A percentile compares a stretch with the other conserved stretches of the same genome.
phyloP scores from a whole-genome alignment of 257 asterid species.

The Gentiana straminea region DNA sequence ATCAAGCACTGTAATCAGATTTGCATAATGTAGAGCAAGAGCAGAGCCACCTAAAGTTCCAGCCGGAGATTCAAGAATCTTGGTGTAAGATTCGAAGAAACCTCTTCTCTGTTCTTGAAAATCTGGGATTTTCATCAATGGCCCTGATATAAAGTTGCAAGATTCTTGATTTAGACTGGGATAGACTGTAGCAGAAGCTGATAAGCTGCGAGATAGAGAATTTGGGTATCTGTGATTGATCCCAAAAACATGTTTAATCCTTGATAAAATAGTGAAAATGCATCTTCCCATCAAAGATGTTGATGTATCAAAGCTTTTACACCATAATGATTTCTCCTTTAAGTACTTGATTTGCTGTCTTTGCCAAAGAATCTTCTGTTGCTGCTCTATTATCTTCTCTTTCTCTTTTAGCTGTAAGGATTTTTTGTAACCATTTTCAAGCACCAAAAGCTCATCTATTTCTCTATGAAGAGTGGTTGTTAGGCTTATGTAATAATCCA shows the following conservation, averaged over 20 bases:
- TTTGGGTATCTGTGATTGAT: slow-evolving; percentile 35
- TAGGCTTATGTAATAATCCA: slow-evolving; percentile 41
- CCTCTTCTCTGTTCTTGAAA: slow-evolving; percentile 7
- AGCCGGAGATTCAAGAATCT: slow-evolving; percentile 48
- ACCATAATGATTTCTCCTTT: slow-evolving; percentile 72
- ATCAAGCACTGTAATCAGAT: slow-evolving; percentile 72
- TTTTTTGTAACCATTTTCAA: slow-evolving; percentile 46
- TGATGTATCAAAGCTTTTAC: slow-evolving; percentile 62
- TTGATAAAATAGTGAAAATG: slow-evolving; percentile 54
- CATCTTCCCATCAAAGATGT: slow-evolving; percentile 47
- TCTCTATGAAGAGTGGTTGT: slow-evolving; percentile 50
- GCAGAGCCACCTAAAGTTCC: slow-evolving; percentile 69
- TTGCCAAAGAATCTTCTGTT: slow-evolving; percentile 73
- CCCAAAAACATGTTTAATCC: slow-evolving; percentile 78
- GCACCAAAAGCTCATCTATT: slow-evolving; percentile 54
- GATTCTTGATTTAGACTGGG: slow-evolving; percentile 50
- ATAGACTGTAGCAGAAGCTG: slow-evolving; percentile 72
- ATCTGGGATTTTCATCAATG: slow-evolving; percentile 28
- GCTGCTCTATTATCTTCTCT: slow-evolving; percentile 37
- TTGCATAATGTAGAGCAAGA: slow-evolving; percentile 75
- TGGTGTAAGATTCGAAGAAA: slow-evolving; percentile 45
- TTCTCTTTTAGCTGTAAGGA: slow-evolving; percentile 21
- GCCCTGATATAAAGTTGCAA: slow-evolving; percentile 45
- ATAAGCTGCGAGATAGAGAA: slow-evolving; percentile 61
- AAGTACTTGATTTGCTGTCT: slow-evolving; percentile 63